Conservation (phyloP, 192 early-diverging fungal species). For the Phycomyces blakesleeanus region DNA sequence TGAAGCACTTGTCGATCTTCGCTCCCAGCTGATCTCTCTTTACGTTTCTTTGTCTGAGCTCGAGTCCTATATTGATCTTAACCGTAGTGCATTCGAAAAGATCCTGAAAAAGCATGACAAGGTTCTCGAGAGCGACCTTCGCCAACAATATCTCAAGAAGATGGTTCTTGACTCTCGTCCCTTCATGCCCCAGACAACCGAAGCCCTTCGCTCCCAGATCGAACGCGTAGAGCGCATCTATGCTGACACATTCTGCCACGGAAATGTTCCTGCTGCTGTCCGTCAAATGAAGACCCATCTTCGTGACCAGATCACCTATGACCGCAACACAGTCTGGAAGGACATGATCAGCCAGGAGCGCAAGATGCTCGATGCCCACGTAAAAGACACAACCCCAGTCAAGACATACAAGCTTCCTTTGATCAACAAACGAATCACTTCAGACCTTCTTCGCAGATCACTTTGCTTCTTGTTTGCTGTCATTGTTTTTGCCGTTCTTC, state of each 20-base stretch:
- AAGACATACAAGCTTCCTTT: slow-evolving; percentile 30
- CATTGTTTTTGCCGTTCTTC: slow-evolving; percentile 52
- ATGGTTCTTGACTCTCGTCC: slow-evolving; percentile 53
- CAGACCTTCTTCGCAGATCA: neutral
- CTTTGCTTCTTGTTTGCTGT: slow-evolving; percentile 46
- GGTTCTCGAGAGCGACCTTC: slow-evolving; percentile 56
- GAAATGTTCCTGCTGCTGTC: slow-evolving; percentile 46
- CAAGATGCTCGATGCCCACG: slow-evolving; percentile 40
- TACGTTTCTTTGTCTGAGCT: slow-evolving; percentile 72
- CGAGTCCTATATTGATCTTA: slow-evolving; percentile 78
- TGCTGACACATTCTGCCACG: slow-evolving; percentile 57
- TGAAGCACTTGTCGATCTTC: slow-evolving; percentile 20
- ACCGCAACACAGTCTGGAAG: slow-evolving; percentile 76
- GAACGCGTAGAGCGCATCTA: slow-evolving; percentile 55
- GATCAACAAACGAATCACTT: neutral
- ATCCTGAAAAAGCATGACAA: slow-evolving; percentile 96
- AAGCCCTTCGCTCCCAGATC: slow-evolving; percentile 46
- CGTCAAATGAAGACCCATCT: slow-evolving; percentile 59
- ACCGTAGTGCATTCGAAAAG: slow-evolving; percentile 86
- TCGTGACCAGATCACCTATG: slow-evolving; percentile 66
- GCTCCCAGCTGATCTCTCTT: slow-evolving; percentile 20
- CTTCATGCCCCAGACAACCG: slow-evolving; percentile 52
- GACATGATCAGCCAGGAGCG: slow-evolving; percentile 74
- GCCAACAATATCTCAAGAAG: slow-evolving; percentile 38
- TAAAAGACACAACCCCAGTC: slow-evolving; percentile 30